Evolutionary conservation across 176 grass and related monocot genomes (phyloP), one percentile per base, ranked within the genome.

Genomic region (Ampelocalamus luodianensis): DNA sequence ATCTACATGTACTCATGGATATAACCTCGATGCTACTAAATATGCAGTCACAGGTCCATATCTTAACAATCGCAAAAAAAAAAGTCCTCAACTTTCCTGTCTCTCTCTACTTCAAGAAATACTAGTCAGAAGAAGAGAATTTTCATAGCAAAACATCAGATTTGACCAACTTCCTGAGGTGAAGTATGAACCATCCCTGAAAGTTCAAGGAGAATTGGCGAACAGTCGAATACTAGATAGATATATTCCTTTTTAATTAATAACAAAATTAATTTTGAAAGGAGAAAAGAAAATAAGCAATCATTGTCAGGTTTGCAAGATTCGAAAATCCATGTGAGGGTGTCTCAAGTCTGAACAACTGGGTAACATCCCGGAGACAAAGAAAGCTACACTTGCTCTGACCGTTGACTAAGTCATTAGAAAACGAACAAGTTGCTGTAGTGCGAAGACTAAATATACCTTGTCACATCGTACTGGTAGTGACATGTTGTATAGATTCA

Each of bases 351-450:
- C 65, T 39, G 3, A 37, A 39, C 24, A 65, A 43, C 54, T 55
- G 18, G 74, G 79, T 43, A 83, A 72, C 69, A 18, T n/a, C n/a
- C n/a, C n/a, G 45, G 59, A 24, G 70, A 23, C 59, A 88, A 77
- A 63, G n/a, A 79, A 43, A 76, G 29, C 29, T 29, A 29, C 29
- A 29, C 29, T 29, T 29, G 29, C 29, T 29, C 29, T 29, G 1
- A 29, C 29, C 29, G 29, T 29, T 29, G 29, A 29, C 29, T 29
- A 1, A 29, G 0, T 1, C 29, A 29, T 29, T 29, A 29, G 29
- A 0, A 29, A 29, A 84, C 10, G 36, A 76, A 27, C 61, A 55
- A 67, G 15, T 55, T 26, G 58, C 44, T 8, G 39, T 44, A 45
- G 16, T 9, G 17, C 59, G 40, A 29, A 75, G 60, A 76, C 48